These are phyloP conservation scores for Oenanthe sinensis DNA, from an alignment of 129 eudicot genomes.

Conservation along the genomic window DNA sequence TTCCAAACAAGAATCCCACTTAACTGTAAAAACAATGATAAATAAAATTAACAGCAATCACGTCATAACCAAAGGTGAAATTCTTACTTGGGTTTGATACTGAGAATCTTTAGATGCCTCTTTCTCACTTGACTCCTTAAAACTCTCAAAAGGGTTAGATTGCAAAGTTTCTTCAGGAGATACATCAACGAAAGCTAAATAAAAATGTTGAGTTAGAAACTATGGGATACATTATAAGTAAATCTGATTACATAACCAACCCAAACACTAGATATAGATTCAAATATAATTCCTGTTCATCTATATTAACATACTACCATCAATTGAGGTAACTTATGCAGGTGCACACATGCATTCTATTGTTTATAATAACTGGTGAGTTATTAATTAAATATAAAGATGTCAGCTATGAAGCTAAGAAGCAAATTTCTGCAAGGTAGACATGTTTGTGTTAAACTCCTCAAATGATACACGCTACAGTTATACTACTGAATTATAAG, in stretches of 20 bases:
- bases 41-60: conserved; percentile 1
- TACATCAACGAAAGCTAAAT: conserved; percentile 82
- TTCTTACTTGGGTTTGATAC: conserved; percentile 41
- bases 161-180: conserved; percentile 81
- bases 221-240: background rate
- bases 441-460: background rate
- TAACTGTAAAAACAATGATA: background rate
- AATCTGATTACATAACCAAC: background rate
- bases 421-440: background rate
- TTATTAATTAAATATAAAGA: background rate
- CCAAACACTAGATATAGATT: background rate
- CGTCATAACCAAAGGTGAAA: conserved; percentile 8
- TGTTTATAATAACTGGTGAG: background rate
- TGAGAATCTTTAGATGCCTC: conserved; percentile 40
- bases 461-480: background rate
- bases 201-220: conserved; percentile 1
- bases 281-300: background rate
- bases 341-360: background rate
- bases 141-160: conserved; percentile 49
- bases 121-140: conserved; percentile 39
- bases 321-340: background rate
- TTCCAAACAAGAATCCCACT: background rate
- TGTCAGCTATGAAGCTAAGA: background rate
- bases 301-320: background rate
- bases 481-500: background rate